These are phyloP conservation scores for Nemania sp. DNA, from an alignment of 2,329 filamentous ascomycete genomes.

Conservation along the genomic window DNA sequence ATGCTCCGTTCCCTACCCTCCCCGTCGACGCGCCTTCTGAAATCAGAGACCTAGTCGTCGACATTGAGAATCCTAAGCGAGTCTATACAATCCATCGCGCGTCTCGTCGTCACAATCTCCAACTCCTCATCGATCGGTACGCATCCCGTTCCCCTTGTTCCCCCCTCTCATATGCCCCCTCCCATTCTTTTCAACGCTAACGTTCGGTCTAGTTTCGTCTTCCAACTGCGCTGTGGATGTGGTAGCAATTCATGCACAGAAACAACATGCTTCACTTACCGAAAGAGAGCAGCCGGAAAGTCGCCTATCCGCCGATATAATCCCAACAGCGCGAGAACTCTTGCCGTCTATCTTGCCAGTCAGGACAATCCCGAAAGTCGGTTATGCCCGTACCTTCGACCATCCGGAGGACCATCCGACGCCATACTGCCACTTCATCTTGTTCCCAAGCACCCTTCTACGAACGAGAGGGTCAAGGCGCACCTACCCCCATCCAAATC, in stretches of 20 bases:
- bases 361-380: constrained; percentile 79
- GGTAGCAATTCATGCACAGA: constrained; percentile 75
- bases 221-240: constrained; percentile 86
- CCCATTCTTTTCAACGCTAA: constrained; percentile 34
- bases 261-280: constrained; percentile 83
- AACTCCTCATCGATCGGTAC: constrained; percentile 75
- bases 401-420: constrained; percentile 58
- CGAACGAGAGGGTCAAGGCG: constrained; percentile 39
- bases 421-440: constrained; percentile 63
- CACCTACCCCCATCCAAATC: constrained; percentile 33
- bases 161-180: not conserved
- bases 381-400: constrained; percentile 69
- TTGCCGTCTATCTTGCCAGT: constrained; percentile 84
- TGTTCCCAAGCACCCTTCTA: constrained; percentile 50
- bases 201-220: constrained; percentile 72
- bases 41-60: constrained; percentile 65
- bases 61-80: constrained; percentile 71
- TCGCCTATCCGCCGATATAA: constrained; percentile 83
- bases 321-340: constrained; percentile 80
- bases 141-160: constrained; percentile 42
- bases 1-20: constrained; percentile 69
- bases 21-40: constrained; percentile 71
- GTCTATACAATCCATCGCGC: constrained; percentile 72
- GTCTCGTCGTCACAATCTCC: constrained; percentile 71
- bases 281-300: constrained; percentile 73